These are phyloP conservation scores for Thinopyrum obtusiflorum DNA, from an alignment of 202 grass and related monocot species.

Conservation along the genomic window DNA sequence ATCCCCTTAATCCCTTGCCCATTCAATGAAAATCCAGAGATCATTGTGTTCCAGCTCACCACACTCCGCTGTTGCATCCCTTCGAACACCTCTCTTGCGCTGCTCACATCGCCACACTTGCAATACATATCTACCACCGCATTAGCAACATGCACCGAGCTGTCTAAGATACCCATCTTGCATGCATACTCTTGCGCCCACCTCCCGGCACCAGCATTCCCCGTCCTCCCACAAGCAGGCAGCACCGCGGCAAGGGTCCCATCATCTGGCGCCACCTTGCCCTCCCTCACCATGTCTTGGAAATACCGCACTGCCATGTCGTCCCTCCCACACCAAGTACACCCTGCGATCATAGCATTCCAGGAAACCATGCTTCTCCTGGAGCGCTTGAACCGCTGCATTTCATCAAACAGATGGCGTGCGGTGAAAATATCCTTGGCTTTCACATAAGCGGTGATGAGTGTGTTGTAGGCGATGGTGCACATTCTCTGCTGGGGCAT, in stretches of 20 bases:
- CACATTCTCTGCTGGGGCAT: slow-evolving; percentile 35
- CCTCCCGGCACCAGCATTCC: slow-evolving; percentile 31
- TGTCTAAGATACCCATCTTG: slow-evolving; percentile 21
- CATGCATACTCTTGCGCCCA: slow-evolving; percentile 43
- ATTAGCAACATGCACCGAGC: slow-evolving; percentile 45
- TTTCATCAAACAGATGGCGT: slow-evolving; percentile 39
- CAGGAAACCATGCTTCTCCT: slow-evolving; percentile 57
- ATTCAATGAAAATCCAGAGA: slow-evolving; percentile 44
- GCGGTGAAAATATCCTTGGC: not conserved
- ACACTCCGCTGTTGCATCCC: slow-evolving; percentile 28
- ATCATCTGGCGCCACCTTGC: slow-evolving; percentile 38
- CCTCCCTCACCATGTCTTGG: slow-evolving; percentile 31
- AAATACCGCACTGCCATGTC: slow-evolving; percentile 36
- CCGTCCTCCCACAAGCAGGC: slow-evolving; percentile 47
- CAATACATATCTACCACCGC: slow-evolving; percentile 63
- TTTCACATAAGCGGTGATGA: slow-evolving; percentile 42
- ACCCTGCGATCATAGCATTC: slow-evolving; percentile 52
- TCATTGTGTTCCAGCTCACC: slow-evolving; percentile 62
- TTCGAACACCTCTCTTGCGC: slow-evolving; percentile 31
- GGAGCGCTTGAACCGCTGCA: slow-evolving; percentile 30
- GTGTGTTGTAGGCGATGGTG: slow-evolving; percentile 51
- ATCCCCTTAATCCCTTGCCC: slow-evolving; percentile 46
- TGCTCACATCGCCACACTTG: slow-evolving; percentile 54
- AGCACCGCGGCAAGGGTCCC: slow-evolving; percentile 40
- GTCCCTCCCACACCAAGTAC: slow-evolving; percentile 25